Base-by-base conservation (phyloP, 2,329 filamentous ascomycete species). In the Colletotrichum echinochloae region DNA sequence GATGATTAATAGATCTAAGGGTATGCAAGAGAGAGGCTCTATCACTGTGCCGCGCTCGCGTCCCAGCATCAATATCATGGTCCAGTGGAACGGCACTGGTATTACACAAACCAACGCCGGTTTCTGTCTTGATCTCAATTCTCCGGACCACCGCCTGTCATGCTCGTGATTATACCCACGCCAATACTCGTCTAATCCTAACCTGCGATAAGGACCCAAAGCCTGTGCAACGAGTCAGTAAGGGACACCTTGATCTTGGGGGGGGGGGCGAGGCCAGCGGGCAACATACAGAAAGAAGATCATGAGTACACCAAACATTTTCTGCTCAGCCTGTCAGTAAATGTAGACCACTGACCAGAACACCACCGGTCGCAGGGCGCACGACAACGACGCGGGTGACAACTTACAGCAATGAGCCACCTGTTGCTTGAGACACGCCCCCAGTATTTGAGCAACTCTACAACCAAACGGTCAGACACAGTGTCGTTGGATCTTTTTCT, bases 401-500 rank as follows among this genome's bases (percentile, higher is more conserved):
- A 26, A 70, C 72, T 49, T 64, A 72, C 65, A 52, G 94, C 94
- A 75, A 98, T 91, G 74, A 99, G 84, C 96, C 95, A 98, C 74
- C 96, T 88, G 83, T 99, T 99, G 73, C 95, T 94, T 66, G 94
- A 96, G 35, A 98, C 95, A 49, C 95, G 88, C 35, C 90, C 92
- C 95, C 96, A 99, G 82, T 98, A 99, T 81, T 98, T 98, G 83
- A 99, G 89, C 77, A 99, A 80, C 82, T 99, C 95, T 73, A 44
- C 30, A 59, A 14, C 5, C 30, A 30, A 44, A 14, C 48, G 26
- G 35, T 70, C 26, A 70, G 59, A 52, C 18, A 18, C 49, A 14
- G 55, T 39, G 23, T 5, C 23, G 7, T 39, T 30, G 49, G 16
- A 20, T 11, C 3, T n/a, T 51, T 8, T 28, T 8, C 26, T 28